Evolutionary conservation across 1,284 basidiomycete species (phyloP), one percentile per base, ranked within the genome.

Genomic region (Ceratobasidium sp.): DNA sequence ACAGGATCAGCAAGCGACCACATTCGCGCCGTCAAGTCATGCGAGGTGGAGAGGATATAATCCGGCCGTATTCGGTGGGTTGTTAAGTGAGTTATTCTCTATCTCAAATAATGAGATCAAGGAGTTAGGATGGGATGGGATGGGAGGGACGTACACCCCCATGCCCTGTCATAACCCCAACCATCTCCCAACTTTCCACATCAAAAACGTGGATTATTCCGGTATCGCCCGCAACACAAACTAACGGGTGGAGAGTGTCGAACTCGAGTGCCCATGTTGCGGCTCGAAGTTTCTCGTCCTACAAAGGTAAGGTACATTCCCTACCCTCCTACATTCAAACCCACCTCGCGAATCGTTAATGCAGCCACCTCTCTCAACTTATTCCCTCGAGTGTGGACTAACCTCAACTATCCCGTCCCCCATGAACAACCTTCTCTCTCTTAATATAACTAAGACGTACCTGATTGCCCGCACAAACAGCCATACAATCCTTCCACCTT

Each of bases 211-310:
- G 30, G 14, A 67, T 67, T 0, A 41, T 56, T 6, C 41, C 53
- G 0, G 33, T 47, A 3, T 36, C 25, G 1, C 64, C 64, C 3
- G 42, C 64, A 25, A 56, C 56, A 7, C 42, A 52, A 6, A 67
- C 54, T 21, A 67, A 39, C 6, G 64, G 64, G 46, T 67, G 64
- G 2, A 67, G 29, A 6, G 52, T 67, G 4, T 56, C 46, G 42
- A 67, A 67, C 9, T 67, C 64, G 19, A 67, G 27, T 8, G 64
- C 64, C 64, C 64, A 67, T 8, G 64, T 67, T 5, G 56, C 64
- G 2, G 64, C 23, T 25, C 19, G 41, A 27, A 67, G 21, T 33
- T 29, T 54, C 14, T 64, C 60, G 9, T 64, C 47, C 54, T 56
- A 41, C 36, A 29, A 16, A 56, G 2, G 7, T 21, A 6, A 27